Conservation (phyloP, 1,284 basidiomycete genomes). For the Ceratobasidium sp. region DNA sequence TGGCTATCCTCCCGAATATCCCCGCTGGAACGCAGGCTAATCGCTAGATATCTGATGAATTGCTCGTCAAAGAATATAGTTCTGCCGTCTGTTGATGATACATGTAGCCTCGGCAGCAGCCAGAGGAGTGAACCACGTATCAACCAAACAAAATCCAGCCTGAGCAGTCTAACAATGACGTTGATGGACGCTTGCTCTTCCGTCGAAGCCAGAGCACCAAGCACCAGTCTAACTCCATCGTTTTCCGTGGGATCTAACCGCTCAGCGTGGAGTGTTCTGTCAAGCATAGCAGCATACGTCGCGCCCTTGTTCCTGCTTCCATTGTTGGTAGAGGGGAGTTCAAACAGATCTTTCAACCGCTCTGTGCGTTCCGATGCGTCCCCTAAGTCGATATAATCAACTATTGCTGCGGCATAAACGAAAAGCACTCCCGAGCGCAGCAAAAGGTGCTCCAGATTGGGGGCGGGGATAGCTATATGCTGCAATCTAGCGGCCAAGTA, state of each 20-base stretch:
- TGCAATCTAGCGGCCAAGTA: background rate
- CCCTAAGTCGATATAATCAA: background rate
- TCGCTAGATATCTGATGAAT: background rate
- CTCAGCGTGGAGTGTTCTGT: no score
- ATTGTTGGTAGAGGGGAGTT: no score
- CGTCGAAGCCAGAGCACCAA: background rate
- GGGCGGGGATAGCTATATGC: background rate
- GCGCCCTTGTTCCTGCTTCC: background rate
- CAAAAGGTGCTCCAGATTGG: background rate
- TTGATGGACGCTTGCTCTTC: background rate
- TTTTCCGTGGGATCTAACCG: background rate
- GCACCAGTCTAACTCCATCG: background rate
- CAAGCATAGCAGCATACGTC: no score
- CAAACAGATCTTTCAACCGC: background rate
- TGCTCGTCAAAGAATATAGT: background rate
- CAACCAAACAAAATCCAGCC: background rate
- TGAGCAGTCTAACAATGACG: background rate
- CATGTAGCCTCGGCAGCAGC: background rate
- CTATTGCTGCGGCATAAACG: background rate
- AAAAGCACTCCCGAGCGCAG: constrained; percentile 1
- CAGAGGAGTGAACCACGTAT: background rate
- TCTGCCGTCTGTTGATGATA: background rate
- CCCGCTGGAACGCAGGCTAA: background rate
- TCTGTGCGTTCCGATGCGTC: background rate
- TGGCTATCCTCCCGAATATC: background rate